Base-by-base conservation (phyloP, 768 basidiomycete species). In the Collybiopsis confluens region DNA sequence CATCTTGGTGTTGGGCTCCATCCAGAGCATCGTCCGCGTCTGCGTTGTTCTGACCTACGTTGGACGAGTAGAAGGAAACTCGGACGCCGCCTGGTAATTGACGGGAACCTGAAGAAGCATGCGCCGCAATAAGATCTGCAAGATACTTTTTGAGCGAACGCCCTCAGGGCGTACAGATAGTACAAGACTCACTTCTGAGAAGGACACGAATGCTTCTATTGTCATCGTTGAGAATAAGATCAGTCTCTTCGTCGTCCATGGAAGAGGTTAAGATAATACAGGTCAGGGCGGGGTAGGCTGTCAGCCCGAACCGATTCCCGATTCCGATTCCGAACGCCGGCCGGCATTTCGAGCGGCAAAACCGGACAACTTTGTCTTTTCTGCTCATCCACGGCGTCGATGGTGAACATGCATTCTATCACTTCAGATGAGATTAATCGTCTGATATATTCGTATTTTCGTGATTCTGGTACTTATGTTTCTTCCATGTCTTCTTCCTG, bases 391-490 rank as follows among this genome's bases (percentile, higher is more conserved):
- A 41, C 16, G 16, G 38, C 21, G n/a, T 23, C 48, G 37, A 16
- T 20, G 21, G 9, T 45, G 20, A 11, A 36, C 18, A 76, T 78
- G 46, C 77, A 87, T 45, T 76, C 77, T 28, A 86, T 91, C 58
- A 81, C 84, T 37, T 86, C 90, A 35, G 90, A 92, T 59, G 88
- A 92, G 65, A 76, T 93, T 56, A 93, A 93, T 65, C 89, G 86
- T 62, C 80, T 92, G 57, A 85, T 93, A 44, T 84, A 92, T 67
- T 79, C 91, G 1, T 93, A 92, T 63, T 82, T 93, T 58, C 75
- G 85, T 59, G 91, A 93, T 61, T 90, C 89, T 28, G 90, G 90
- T 89, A 58, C n/a, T 10, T 23, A 33, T 57, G 61, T 45, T 36
- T 46, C 18, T 52, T 50, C n/a, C 45, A 11, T 30, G 13, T 24